Percentiles rank a stretch among this genome's conserved stretches.
Evolutionary conservation across 1,284 basidiomycete genomes (phyloP).

Genomic region (Thecaphora thlaspeos): DNA sequence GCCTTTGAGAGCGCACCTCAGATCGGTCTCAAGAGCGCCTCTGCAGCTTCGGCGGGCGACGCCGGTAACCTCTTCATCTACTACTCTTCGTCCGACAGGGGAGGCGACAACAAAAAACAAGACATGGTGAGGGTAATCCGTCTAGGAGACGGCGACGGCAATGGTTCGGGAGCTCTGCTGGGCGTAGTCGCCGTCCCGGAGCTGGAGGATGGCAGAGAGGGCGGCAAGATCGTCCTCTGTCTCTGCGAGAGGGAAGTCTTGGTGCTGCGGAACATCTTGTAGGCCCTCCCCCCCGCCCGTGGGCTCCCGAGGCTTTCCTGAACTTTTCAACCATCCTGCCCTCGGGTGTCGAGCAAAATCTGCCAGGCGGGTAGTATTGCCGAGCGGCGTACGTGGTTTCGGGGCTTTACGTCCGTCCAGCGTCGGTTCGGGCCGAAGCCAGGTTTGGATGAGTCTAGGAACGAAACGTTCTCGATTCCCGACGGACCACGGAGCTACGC

Average conservation of each 20-base stretch:
- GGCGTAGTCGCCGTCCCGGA: slow-evolving; percentile 10
- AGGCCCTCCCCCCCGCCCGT: background rate
- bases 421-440: too few relatives aligned
- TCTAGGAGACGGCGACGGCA: slow-evolving; percentile 5
- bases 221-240: background rate
- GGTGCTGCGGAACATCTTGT: background rate
- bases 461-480: too few relatives aligned
- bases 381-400: too few relatives aligned
- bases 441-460: too few relatives aligned
- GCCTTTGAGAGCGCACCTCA: slow-evolving; percentile 38
- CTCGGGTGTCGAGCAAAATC: too few relatives aligned
- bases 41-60: background rate
- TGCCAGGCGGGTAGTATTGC: background rate
- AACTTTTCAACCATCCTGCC: too few relatives aligned
- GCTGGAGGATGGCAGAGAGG: background rate
- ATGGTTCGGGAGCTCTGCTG: slow-evolving; percentile 21
- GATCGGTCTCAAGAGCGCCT: slow-evolving; percentile 11
- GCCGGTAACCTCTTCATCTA: slow-evolving; percentile 50
- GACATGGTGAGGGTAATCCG: slow-evolving; percentile 29
- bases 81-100: slow-evolving; percentile 12
- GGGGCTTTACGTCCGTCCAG: too few relatives aligned
- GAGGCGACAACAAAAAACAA: slow-evolving; percentile 3
- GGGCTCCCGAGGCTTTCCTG: too few relatives aligned
- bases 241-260: background rate
- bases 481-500: too few relatives aligned